phyloP scores from a whole-genome alignment of 2,329 filamentous ascomycete species.

The Purpureocillium takamizusanense region DNA sequence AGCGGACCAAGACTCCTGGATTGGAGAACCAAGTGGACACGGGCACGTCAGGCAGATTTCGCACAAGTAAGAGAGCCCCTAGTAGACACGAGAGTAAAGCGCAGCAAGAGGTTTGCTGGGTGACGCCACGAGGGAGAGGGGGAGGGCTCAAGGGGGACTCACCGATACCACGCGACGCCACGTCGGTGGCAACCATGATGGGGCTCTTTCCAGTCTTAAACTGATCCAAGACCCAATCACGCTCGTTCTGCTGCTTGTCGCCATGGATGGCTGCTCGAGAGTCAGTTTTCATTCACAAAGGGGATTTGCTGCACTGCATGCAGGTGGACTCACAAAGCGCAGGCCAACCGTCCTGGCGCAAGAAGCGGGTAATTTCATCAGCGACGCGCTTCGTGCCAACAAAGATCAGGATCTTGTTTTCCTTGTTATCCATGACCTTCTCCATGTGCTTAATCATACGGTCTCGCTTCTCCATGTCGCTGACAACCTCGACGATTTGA shows the following conservation, averaged over 20 bases:
- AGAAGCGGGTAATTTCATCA: constrained; percentile 94
- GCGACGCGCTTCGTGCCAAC: constrained; percentile 90
- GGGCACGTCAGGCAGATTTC: constrained; percentile 84
- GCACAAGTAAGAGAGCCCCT: constrained; percentile 82
- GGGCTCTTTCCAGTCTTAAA: constrained; percentile 99
- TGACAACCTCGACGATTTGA: constrained; percentile 93
- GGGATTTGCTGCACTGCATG: constrained; percentile 20
- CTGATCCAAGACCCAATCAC: constrained; percentile 98
- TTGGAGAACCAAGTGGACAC: constrained; percentile 73
- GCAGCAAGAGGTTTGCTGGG: constrained; percentile 54
- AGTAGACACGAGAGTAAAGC: constrained; percentile 90
- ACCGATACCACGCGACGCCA: constrained; percentile 99
- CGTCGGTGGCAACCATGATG: constrained; percentile 99
- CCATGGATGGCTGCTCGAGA: constrained; percentile 76
- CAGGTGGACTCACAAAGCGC: constrained; percentile 69
- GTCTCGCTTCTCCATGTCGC: constrained; percentile 95
- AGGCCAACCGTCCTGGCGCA: constrained; percentile 96
- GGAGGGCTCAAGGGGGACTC: constrained; percentile 52
- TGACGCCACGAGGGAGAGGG: constrained; percentile 36
- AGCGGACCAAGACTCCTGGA: constrained; percentile 71
- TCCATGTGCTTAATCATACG: constrained; percentile 96
- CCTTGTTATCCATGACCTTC: constrained; percentile 93
- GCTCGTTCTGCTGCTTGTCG: constrained; percentile 98
- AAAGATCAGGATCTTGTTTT: constrained; percentile 94
- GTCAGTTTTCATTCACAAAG: too few species aligned